These are phyloP conservation scores for Histomonas meleagridis DNA, from an alignment of 208 protist species.

Conservation along the genomic window DNA sequence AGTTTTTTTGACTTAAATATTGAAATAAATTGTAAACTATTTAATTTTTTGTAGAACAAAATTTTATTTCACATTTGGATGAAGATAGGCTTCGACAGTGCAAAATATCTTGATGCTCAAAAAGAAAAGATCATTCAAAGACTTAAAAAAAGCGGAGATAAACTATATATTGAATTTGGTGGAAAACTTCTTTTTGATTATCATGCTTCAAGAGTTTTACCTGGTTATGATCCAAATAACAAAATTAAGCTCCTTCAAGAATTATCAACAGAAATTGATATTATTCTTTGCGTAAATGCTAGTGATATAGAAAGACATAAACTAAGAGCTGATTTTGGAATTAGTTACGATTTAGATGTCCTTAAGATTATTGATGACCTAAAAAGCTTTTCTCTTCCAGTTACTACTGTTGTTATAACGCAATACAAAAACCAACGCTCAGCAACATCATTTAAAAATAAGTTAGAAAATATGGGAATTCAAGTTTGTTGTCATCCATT, in stretches of 20 bases:
- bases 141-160: not conserved
- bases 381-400: not conserved
- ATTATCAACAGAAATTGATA: not conserved
- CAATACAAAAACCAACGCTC: not conserved
- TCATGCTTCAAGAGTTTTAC: not conserved
- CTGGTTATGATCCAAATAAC: not conserved
- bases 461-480: not conserved
- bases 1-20: too few relatives aligned
- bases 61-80: too few relatives aligned
- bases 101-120: not conserved
- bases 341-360: not conserved
- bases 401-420: not conserved
- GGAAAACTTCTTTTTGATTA: not conserved
- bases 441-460: not conserved
- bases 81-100: constrained; percentile 14
- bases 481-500: not conserved
- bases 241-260: not conserved
- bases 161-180: constrained; percentile 28
- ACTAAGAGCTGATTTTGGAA: not conserved
- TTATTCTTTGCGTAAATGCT: not conserved
- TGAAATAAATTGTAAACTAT: too few relatives aligned
- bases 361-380: not conserved
- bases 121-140: not conserved
- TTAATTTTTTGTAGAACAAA: too few relatives aligned
- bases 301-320: not conserved